A percentile compares a stretch with the other conserved stretches of the same genome.
Evolutionary conservation across 345 rosid genomes (phyloP).

Genomic region (Aquilaria yunnanensis): DNA sequence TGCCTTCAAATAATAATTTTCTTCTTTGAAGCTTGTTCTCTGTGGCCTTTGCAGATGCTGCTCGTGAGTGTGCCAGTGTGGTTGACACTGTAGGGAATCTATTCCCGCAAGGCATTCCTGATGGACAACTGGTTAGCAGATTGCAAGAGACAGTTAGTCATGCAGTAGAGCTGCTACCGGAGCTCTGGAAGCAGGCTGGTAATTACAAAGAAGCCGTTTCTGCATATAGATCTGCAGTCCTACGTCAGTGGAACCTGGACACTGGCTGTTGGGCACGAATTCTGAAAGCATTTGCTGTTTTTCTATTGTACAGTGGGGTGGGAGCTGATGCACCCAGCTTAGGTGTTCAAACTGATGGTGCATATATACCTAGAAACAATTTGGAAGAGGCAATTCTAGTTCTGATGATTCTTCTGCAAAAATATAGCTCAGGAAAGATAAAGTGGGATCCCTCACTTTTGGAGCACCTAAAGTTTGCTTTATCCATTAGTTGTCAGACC

Average conservation of each 20-base stretch:
- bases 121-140: constrained; percentile 62
- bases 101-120: constrained; percentile 69
- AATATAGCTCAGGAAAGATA: constrained; percentile 24
- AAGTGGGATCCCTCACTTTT: too few species aligned
- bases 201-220: constrained; percentile 52
- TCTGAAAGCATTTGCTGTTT: constrained; percentile 73
- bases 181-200: constrained; percentile 68
- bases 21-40: constrained; percentile 7
- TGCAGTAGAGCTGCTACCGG: constrained; percentile 84
- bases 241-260: constrained; percentile 85
- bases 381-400: constrained; percentile 82
- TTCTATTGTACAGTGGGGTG: constrained; percentile 71
- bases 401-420: constrained; percentile 66
- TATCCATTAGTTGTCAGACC: too few species aligned
- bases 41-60: constrained; percentile 52
- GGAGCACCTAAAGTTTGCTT: too few species aligned
- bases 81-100: constrained; percentile 81
- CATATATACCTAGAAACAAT: constrained; percentile 72
- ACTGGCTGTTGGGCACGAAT: constrained; percentile 64
- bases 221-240: constrained; percentile 75
- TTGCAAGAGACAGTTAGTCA: constrained; percentile 74
- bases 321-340: constrained; percentile 72
- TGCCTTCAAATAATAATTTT: background rate
- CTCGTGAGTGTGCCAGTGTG: constrained; percentile 65
- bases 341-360: constrained; percentile 61